Base-by-base conservation (phyloP, 2,329 filamentous ascomycete species). In the Venturia oleaginea region DNA sequence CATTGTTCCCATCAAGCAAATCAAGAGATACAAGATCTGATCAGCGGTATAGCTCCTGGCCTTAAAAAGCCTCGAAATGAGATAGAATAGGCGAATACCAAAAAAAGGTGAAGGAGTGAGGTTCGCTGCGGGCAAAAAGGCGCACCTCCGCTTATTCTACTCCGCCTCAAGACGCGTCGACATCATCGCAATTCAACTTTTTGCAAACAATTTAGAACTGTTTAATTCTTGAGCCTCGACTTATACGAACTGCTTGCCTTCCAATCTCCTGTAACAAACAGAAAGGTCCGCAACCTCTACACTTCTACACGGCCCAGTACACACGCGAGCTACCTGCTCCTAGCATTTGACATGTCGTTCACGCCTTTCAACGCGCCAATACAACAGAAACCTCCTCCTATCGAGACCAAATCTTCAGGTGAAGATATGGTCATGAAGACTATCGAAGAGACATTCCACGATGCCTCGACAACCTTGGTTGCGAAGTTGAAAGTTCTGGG, bases 161-260 rank as follows among this genome's bases (percentile, higher is more conserved):
- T 34, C 27, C 30, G 19, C 11, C 17, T 15, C 15, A 32, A 8
- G 24, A n/a, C 27, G 30, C 51, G 27, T 57, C 30, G 51, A 57
- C 51, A 55, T 55, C 27, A 34, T 55, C 27, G 30, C 17, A 57
- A 87, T 70, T 88, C 85, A 67, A 87, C 84, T 48, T 85, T 84
- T 37, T 87, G 46, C 46, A 48, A 48, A 27, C 22, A 24, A 27
- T 27, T 15, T 3, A 22, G 46, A n/a, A 6, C 19, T 24, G 43
- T 22, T 43, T 19, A 19, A 43, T 37, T 37, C 34, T 37, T 37
- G 34, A 43, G 6, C 15, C 15, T 43, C 40, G 2, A 2, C 19
- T 7, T 22, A 2, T 22, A 24, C 19, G 7, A 6, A n/a, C 1
- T 19, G 11, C 3, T 19, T 46, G 43, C 7, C 43, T 46, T 8